A percentile compares a stretch with the other conserved stretches of the same genome.
Evolutionary conservation across 2,329 filamentous ascomycete genomes (phyloP).

Genomic region (Sarocladium oryzae): DNA sequence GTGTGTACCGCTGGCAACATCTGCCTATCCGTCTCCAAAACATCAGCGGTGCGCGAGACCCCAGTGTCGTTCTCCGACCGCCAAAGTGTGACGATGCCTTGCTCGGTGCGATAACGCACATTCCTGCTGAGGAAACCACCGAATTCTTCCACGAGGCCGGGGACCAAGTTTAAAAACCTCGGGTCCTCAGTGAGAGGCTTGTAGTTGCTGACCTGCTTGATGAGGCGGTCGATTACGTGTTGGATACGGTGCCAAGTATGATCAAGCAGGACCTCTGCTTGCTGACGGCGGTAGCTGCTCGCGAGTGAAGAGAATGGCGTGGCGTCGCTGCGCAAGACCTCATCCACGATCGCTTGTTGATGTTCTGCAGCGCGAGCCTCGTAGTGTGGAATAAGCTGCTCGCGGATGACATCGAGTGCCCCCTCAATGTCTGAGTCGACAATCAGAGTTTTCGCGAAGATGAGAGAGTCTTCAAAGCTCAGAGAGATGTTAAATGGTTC

Average conservation of each 20-base stretch:
- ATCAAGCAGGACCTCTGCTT: conserved; percentile 25
- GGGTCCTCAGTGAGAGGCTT: not conserved
- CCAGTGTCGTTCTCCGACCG: conserved; percentile 17
- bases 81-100: conserved; percentile 22
- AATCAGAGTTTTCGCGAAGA: conserved; percentile 35
- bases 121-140: conserved; percentile 24
- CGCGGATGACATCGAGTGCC: conserved; percentile 26
- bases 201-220: conserved; percentile 19
- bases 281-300: conserved; percentile 19
- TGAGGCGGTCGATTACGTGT: conserved; percentile 20
- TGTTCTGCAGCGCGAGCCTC: conserved; percentile 18
- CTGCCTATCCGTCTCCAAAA: not conserved
- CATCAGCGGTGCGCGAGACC: conserved; percentile 10
- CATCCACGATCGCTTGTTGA: conserved; percentile 23
- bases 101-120: conserved; percentile 25
- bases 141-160: conserved; percentile 27
- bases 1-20: not conserved
- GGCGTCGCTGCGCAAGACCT: conserved; percentile 24
- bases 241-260: conserved; percentile 25
- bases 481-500: conserved; percentile 51
- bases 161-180: conserved; percentile 10
- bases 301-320: conserved; percentile 8
- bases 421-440: not conserved
- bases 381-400: conserved; percentile 34
- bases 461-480: conserved; percentile 48